Base-by-base conservation (phyloP, 164 flowering plant genomes). In the Vitis labrusca region DNA sequence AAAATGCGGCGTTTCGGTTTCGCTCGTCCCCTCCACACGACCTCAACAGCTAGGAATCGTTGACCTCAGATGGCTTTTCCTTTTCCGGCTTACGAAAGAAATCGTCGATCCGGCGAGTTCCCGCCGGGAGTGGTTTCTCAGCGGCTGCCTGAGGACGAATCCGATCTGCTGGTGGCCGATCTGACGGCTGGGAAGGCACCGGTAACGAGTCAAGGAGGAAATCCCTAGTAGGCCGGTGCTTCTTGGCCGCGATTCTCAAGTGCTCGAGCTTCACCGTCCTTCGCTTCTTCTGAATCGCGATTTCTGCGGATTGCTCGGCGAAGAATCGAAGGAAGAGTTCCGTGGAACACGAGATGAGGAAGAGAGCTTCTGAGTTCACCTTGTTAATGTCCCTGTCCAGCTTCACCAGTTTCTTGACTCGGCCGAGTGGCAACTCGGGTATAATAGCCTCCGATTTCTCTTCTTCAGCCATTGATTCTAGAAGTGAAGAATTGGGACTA, bases 151-250 rank as follows among this genome's bases (percentile, higher is more conserved):
- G 72, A 56, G 81, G 27, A 13, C 68, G 69, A 37, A 8, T 55
- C 66, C 66, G 69, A 23, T 75, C 74, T 0, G 79, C 30, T 3
- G 77, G 69, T 9, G 69, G 60, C 15, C 68, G 72, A 66, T 72
- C 81, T 5, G 79, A 65, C 9, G 80, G 65, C 79, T 67, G 78
- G 11, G 79, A 32, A 0, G 88, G 86, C 73, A 30, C 44, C 0
- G 95, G 94, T 29, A 95, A 90, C 47, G 86, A 88, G 61, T 95
- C 98, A n/a, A 91, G 84, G 73, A 95, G 88, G 76, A 95, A 95
- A 80, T 90, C 96, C 44, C 75, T 71, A 16, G 89, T 93, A 51
- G 98, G 92, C 17, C 71, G 87, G 76, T 93, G 98, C 53, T 85
- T 74, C 70, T 87, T 84, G 3, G 71, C 91, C 10, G 98, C 97